These are phyloP conservation scores for Boletus albobrunnescens DNA, from an alignment of 1,284 basidiomycete genomes.

Conservation along the genomic window DNA sequence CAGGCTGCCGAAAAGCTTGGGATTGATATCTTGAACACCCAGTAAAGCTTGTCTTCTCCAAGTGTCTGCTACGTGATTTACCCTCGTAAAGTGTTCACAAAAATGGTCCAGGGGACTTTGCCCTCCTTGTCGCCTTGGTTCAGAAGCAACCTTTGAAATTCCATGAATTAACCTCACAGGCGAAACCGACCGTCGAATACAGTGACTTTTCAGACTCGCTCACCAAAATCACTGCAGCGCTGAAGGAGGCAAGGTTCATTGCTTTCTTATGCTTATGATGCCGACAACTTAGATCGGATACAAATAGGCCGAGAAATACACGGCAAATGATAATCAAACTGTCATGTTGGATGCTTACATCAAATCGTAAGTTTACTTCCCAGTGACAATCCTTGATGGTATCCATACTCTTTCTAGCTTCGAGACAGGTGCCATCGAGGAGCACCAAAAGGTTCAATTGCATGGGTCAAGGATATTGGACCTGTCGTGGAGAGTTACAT, in stretches of 20 bases:
- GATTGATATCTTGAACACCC: conserved; percentile 77
- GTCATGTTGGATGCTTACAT: conserved; percentile 78
- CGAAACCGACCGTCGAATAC: conserved; percentile 63
- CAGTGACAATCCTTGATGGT: not conserved
- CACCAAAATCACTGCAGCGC: conserved; percentile 49
- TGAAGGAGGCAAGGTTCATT: conserved; percentile 49
- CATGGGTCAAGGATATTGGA: conserved; percentile 83
- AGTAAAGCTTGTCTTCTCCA: conserved; percentile 39
- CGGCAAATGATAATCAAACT: conserved; percentile 67
- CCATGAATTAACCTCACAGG: conserved; percentile 47
- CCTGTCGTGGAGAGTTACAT: conserved; percentile 87
- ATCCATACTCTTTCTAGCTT: conserved; percentile 41
- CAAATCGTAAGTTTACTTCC: conserved; percentile 53
- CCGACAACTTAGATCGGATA: not conserved
- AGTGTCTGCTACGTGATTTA: not conserved
- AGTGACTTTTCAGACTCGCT: conserved; percentile 64
- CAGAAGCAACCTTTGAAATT: conserved; percentile 37
- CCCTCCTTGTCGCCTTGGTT: conserved; percentile 70
- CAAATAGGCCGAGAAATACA: conserved; percentile 61
- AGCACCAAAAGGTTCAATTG: conserved; percentile 70
- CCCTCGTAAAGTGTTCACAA: conserved; percentile 56
- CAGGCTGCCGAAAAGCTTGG: conserved; percentile 66
- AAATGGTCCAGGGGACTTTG: conserved; percentile 54
- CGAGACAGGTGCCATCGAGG: conserved; percentile 69
- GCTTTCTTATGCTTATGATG: not conserved